Conservation (phyloP, 1,139 yeast genomes). For the Blastobotrys ciferrii region DNA sequence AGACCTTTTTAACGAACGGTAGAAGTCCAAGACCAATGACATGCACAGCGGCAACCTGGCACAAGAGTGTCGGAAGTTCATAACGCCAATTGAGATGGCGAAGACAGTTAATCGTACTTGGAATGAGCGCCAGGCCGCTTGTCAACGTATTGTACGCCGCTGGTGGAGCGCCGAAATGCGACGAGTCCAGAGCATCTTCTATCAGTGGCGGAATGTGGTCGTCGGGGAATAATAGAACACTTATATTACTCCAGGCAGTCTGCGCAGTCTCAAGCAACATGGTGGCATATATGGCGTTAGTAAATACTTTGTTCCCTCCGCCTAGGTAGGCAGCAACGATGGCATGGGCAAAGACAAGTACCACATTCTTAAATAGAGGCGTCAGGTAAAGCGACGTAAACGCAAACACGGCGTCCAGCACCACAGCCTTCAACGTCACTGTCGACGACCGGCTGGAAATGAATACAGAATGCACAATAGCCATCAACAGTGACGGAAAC, state of each 20-base stretch:
- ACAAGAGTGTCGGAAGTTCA: conserved; percentile 31
- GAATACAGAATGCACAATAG: conserved; percentile 31
- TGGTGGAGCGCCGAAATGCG: neutral
- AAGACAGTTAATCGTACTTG: conserved; percentile 25
- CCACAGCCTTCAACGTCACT: conserved; percentile 11
- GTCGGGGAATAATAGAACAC: neutral
- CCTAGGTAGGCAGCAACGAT: conserved; percentile 37
- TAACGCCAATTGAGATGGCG: conserved; percentile 30
- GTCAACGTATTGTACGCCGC: conserved; percentile 26
- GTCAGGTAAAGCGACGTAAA: conserved; percentile 28
- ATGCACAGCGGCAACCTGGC: conserved; percentile 33
- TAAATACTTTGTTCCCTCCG: conserved; percentile 33
- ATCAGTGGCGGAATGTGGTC: conserved; percentile 1
- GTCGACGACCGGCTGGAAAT: conserved; percentile 20
- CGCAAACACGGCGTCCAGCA: conserved; percentile 27
- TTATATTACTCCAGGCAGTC: neutral
- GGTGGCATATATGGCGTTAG: conserved; percentile 37
- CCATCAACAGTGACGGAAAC: conserved; percentile 32
- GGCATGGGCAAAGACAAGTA: conserved; percentile 36
- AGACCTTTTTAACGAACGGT: conserved; percentile 30
- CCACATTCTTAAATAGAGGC: conserved; percentile 28
- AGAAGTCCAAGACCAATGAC: conserved; percentile 31
- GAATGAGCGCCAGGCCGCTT: conserved; percentile 25
- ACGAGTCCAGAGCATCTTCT: neutral
- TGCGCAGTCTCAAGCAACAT: conserved; percentile 18